These are phyloP conservation scores for Lachnellula occidentalis DNA, from an alignment of 2,329 filamentous ascomycete genomes.

Conservation along the genomic window DNA sequence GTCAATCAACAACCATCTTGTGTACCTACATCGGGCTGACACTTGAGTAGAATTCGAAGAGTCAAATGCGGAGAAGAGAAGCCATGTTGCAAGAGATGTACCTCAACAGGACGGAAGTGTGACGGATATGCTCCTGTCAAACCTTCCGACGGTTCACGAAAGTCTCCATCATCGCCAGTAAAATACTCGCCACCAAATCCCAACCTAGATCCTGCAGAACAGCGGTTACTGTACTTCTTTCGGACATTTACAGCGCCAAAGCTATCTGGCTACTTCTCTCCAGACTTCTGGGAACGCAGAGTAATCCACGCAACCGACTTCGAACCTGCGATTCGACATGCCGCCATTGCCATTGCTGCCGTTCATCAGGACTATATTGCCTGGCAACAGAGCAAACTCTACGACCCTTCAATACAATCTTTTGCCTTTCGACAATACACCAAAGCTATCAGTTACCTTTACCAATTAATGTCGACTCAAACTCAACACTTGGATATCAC, in stretches of 20 bases:
- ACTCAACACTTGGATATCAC: constrained; percentile 31
- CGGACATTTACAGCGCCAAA: constrained; percentile 19
- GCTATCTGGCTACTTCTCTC: constrained; percentile 21
- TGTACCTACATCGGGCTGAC: constrained; percentile 2
- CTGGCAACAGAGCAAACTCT: constrained; percentile 42
- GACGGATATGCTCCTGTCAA: constrained; percentile 25
- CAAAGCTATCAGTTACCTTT: constrained; percentile 41
- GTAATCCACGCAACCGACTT: constrained; percentile 19
- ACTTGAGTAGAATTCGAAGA: constrained; percentile 21
- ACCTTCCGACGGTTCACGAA: constrained; percentile 3
- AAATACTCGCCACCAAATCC: constrained; percentile 3
- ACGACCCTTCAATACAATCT: constrained; percentile 16
- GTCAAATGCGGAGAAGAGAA: constrained; percentile 30
- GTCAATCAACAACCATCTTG: background rate
- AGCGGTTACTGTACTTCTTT: constrained; percentile 22
- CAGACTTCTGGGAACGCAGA: constrained; percentile 25
- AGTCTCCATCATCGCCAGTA: background rate
- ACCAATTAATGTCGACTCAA: constrained; percentile 22
- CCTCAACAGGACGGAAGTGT: constrained; percentile 26
- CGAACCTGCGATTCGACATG: constrained; percentile 26
- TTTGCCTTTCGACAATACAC: constrained; percentile 57
- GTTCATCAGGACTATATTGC: constrained; percentile 24
- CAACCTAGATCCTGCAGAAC: constrained; percentile 19
- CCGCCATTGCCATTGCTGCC: constrained; percentile 27
- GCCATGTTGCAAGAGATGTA: constrained; percentile 28